These are phyloP conservation scores for Vigna trinervia DNA, from an alignment of 306 rosid genomes.

Conservation along the genomic window DNA sequence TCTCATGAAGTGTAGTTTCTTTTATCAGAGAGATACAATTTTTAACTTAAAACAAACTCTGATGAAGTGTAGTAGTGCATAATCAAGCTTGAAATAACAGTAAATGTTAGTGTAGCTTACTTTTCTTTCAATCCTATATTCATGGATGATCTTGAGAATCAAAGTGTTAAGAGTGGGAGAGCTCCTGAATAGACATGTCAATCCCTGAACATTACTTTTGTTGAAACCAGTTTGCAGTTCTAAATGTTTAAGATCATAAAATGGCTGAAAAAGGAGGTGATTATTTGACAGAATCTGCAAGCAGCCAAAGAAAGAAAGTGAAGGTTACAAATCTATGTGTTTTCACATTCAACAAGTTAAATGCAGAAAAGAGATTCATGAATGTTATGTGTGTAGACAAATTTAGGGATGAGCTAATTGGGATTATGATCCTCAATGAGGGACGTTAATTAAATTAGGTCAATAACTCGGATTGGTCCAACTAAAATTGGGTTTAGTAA, in stretches of 20 bases:
- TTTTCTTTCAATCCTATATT: conserved; percentile 58
- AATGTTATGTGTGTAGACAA: background rate
- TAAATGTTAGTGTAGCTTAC: conserved; percentile 49
- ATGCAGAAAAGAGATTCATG: background rate
- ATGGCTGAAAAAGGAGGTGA: conserved; percentile 61
- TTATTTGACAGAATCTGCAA: conserved; percentile 76
- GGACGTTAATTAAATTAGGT: too few species aligned
- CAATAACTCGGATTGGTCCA: too few species aligned
- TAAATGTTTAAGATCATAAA: conserved; percentile 63
- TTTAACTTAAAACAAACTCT: background rate
- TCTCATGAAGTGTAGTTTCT: too few species aligned
- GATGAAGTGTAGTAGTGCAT: background rate
- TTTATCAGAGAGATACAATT: too few species aligned
- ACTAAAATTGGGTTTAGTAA: too few species aligned
- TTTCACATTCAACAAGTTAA: conserved; percentile 4
- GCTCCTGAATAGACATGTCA: conserved; percentile 70
- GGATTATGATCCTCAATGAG: background rate
- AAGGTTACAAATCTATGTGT: background rate
- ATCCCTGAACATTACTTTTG: conserved; percentile 64
- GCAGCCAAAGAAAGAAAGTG: conserved; percentile 38
- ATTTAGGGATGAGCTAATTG: background rate
- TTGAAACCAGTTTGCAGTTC: conserved; percentile 68
- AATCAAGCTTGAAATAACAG: background rate
- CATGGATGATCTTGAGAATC: conserved; percentile 60
- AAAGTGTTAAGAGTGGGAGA: conserved; percentile 64